Conservation (phyloP, 352 stramenopile genomes). For the Phytophthora megakarya region DNA sequence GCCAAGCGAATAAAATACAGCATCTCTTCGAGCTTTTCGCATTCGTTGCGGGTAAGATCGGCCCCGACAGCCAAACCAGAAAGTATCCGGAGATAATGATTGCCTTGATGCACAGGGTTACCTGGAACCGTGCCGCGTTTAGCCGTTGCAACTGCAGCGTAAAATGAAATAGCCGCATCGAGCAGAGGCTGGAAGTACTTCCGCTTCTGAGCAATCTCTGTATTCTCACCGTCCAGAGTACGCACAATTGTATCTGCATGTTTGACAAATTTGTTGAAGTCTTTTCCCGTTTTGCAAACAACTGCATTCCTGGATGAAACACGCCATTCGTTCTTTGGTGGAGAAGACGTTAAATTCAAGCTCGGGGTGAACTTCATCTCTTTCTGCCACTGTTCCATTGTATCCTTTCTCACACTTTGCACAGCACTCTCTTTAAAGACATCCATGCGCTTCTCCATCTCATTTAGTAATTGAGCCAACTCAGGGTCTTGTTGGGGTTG, state of each 20-base stretch:
- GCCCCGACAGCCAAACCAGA: not conserved
- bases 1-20: conserved; percentile 14
- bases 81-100: not conserved
- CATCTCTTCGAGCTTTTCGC: conserved; percentile 16
- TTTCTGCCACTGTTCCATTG: conserved; percentile 2
- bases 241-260: not conserved
- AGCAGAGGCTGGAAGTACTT: conserved; percentile 22
- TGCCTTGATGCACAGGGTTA: not conserved
- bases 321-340: conserved; percentile 2
- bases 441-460: conserved; percentile 9
- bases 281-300: not conserved
- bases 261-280: not conserved
- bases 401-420: not conserved
- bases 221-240: not conserved
- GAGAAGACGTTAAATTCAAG: conserved; percentile 19
- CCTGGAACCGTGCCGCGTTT: not conserved
- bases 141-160: not conserved
- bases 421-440: conserved; percentile 19
- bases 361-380: conserved; percentile 24
- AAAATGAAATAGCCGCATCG: conserved; percentile 9
- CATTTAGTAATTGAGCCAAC: conserved; percentile 12
- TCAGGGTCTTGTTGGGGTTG: conserved; percentile 16
- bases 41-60: conserved; percentile 12
- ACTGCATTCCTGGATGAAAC: not conserved
- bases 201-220: not conserved